phyloP scores from a whole-genome alignment of 2,329 filamentous ascomycete genomes.

The Emericellopsis cladophorae region DNA sequence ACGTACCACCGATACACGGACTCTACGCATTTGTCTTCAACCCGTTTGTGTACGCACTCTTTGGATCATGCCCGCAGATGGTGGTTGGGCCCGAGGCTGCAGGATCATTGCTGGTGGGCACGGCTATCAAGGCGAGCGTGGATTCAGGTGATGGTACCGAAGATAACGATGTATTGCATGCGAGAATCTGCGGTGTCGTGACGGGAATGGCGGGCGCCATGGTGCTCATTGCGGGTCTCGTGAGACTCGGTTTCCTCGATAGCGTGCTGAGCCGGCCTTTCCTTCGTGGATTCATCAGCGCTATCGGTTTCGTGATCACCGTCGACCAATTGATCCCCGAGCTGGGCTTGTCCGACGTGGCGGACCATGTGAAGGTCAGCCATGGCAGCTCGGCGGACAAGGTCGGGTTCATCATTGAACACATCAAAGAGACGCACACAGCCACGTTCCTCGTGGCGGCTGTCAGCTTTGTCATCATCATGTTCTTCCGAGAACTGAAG shows the following conservation, averaged over 20 bases:
- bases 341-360: conserved; percentile 59
- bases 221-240: conserved; percentile 76
- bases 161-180: conserved; percentile 55
- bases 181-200: conserved; percentile 75
- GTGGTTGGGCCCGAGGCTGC: conserved; percentile 91
- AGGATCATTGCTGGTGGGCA: conserved; percentile 79
- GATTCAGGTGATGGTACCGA: conserved; percentile 51
- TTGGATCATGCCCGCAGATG: conserved; percentile 88
- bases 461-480: conserved; percentile 74
- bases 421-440: conserved; percentile 53
- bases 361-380: conserved; percentile 50
- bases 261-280: conserved; percentile 90
- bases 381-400: conserved; percentile 86
- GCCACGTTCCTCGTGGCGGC: conserved; percentile 68
- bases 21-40: conserved; percentile 92
- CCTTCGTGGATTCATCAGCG: conserved; percentile 88
- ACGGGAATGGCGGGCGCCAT: conserved; percentile 79
- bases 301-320: conserved; percentile 90
- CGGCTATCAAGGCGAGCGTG: conserved; percentile 69
- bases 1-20: conserved; percentile 86
- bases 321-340: conserved; percentile 92
- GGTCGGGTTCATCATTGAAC: conserved; percentile 61
- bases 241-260: conserved; percentile 82
- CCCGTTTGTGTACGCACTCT: conserved; percentile 77
- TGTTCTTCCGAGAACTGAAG: conserved; percentile 66